A percentile compares a stretch with the other conserved stretches of the same genome.
These are phyloP conservation scores for Pleoardoris graminearum DNA, from an alignment of 2,329 filamentous ascomycete genomes.

Conservation along the genomic window DNA sequence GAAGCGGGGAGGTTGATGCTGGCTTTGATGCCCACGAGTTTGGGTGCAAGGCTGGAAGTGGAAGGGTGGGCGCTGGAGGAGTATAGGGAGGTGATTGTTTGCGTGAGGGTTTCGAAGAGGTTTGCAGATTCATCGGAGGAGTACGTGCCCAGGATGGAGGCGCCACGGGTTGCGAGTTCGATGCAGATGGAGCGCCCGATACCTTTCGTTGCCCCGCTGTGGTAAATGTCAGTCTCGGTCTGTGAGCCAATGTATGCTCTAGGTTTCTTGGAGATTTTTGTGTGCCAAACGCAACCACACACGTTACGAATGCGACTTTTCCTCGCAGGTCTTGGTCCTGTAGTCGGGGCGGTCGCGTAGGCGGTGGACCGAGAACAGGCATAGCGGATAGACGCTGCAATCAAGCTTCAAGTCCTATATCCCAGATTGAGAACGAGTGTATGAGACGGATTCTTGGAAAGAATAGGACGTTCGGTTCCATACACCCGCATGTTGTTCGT, in stretches of 20 bases:
- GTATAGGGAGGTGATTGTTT: slow-evolving; percentile 19
- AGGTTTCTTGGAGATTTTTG: no score
- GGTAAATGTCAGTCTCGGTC: not conserved
- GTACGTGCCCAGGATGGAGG: slow-evolving; percentile 29
- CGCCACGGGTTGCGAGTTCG: slow-evolving; percentile 29
- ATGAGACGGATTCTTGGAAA: not conserved
- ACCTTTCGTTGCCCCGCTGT: slow-evolving; percentile 31
- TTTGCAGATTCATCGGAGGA: slow-evolving; percentile 19
- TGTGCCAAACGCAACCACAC: slow-evolving; percentile 3
- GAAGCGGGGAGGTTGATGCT: slow-evolving; percentile 12
- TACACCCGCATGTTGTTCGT: not conserved
- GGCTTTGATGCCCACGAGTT: slow-evolving; percentile 15
- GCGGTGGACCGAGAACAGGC: not conserved
- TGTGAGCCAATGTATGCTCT: not conserved
- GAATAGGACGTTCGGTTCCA: not conserved
- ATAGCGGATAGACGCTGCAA: not conserved
- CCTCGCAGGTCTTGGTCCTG: slow-evolving; percentile 28
- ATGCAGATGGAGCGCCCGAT: slow-evolving; percentile 32
- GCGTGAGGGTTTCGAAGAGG: slow-evolving; percentile 19
- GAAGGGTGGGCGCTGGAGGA: not conserved
- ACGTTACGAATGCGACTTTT: slow-evolving; percentile 32
- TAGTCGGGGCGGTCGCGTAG: not conserved
- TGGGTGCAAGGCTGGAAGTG: not conserved
- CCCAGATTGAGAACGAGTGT: not conserved
- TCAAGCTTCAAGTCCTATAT: no score